These are phyloP conservation scores for Larix sibirica DNA, from an alignment of 83 land plant species.

Conservation along the genomic window DNA sequence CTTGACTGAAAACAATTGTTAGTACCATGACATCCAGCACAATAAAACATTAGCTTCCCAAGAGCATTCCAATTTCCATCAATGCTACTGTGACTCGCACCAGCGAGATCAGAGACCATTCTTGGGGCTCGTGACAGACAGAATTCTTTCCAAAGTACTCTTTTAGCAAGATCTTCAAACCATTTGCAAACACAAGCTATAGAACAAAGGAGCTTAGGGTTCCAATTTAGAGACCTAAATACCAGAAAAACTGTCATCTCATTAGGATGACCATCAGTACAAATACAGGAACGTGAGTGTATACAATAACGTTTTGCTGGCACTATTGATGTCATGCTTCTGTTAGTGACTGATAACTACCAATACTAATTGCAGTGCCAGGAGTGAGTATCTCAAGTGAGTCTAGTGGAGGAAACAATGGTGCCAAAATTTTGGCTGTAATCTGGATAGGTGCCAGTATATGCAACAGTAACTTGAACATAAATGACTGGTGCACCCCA, in stretches of 20 bases:
- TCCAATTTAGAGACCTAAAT: slow-evolving; percentile 76
- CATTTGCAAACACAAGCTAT: slow-evolving; percentile 86
- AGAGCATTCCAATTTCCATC: slow-evolving; percentile 92
- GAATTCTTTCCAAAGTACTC: slow-evolving; percentile 90
- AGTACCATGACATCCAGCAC: slow-evolving; percentile 68
- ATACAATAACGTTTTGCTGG: slow-evolving; percentile 60
- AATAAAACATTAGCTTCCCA: slow-evolving; percentile 84
- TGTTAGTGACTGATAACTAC: neutral
- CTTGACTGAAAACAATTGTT: slow-evolving; percentile 47
- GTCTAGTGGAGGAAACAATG: neutral
- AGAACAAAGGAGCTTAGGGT: slow-evolving; percentile 71
- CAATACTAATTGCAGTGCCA: neutral
- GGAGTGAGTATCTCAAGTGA: neutral
- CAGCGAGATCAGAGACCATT: slow-evolving; percentile 83
- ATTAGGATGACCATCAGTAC: slow-evolving; percentile 70
- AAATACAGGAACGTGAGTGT: slow-evolving; percentile 68
- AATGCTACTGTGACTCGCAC: slow-evolving; percentile 55
- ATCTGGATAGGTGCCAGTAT: neutral
- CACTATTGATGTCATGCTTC: slow-evolving; percentile 21
- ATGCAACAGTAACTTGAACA: neutral
- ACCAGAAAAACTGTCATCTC: slow-evolving; percentile 74
- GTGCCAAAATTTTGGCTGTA: neutral
- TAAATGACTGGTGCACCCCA: neutral
- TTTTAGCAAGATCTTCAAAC: slow-evolving; percentile 71
- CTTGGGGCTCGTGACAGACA: slow-evolving; percentile 89